Evolutionary conservation across 1,139 yeast genomes (phyloP), one percentile per base, ranked within the genome.

Genomic region (Eremothecium gossypii): DNA sequence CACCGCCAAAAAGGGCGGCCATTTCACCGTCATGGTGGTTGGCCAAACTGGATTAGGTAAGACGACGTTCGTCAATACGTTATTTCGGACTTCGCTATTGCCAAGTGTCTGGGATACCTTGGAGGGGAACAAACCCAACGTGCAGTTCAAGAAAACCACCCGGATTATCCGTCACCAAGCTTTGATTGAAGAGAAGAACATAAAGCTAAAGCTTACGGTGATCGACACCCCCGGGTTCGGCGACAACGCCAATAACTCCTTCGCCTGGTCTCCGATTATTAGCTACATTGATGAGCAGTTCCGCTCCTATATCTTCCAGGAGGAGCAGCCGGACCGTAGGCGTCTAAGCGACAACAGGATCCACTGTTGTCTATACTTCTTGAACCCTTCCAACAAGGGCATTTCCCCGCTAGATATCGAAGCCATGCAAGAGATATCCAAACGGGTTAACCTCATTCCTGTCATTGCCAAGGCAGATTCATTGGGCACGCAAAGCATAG

Each of bases 141-240:
- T 37, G 2, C 23, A 23, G 0, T 50, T 54, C 30, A 43, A 39
- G 13, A 65, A 62, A 43, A 69, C 73, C 0, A 61, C 70, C 4
- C 51, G 45, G 11, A 61, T 76, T 29, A 58, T 59, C 4, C 61
- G 69, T 8, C 65, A 68, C 40, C 67, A 64, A 38, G 67, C 71
- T 42, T 64, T 64, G 30, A 63, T 78, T 40, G 69, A 64, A 43
- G 87, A 79, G 50, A 64, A 73, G 27, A 70, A 67, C 8, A 73
- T 78, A 41, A 66, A 65, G 33, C 68, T 80, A 43, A 65, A 68
- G 39, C 66, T 81, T 44, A 74, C 73, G 2, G 67, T 76, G 7
- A 74, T 82, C 45, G 85, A 75, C 48, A 82, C 91, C 0, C 91
- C 91, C 3, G 86, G 86, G 31, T 85, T 82, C 66, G 94, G 93